These are phyloP conservation scores for Pyricularia pennisetigena DNA, from an alignment of 2,329 filamentous ascomycete species.

Conservation along the genomic window DNA sequence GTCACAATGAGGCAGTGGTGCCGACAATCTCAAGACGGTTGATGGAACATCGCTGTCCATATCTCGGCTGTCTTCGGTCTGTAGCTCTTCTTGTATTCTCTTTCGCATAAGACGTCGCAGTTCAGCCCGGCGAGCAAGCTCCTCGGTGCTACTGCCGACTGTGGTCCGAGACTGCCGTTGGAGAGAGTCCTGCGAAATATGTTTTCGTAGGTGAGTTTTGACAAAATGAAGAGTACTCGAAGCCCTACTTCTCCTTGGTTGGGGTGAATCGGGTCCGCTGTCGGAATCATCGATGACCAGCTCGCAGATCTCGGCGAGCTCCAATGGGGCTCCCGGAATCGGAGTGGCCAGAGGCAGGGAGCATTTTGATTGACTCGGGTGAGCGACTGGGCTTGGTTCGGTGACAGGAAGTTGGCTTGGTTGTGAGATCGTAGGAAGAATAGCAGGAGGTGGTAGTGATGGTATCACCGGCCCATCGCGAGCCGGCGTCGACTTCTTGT, in stretches of 20 bases:
- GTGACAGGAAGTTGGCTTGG: not conserved
- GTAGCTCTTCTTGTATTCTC: conserved; percentile 48
- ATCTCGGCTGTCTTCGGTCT: conserved; percentile 31
- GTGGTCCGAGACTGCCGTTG: conserved; percentile 29
- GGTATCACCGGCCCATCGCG: not conserved
- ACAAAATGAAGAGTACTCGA: conserved; percentile 32
- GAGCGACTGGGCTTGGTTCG: not conserved
- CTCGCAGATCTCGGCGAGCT: conserved; percentile 17
- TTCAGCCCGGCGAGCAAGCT: conserved; percentile 44
- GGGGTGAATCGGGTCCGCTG: conserved; percentile 23
- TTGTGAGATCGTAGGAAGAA: conserved; percentile 4
- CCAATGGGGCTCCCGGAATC: conserved; percentile 9
- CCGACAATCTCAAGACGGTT: conserved; percentile 15
- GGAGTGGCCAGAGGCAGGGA: conserved; percentile 12
- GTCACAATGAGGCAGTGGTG: conserved; percentile 14
- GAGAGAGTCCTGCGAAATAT: conserved; percentile 33
- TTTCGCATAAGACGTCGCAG: conserved; percentile 43
- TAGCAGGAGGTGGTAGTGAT: not conserved
- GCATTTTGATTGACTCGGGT: conserved; percentile 8
- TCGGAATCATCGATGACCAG: conserved; percentile 28
- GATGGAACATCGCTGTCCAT: conserved; percentile 15
- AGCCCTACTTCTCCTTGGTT: conserved; percentile 20
- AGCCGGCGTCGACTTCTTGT: not conserved
- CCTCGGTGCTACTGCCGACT: conserved; percentile 38
- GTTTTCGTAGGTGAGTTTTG: conserved; percentile 32